Conservation (phyloP, 352 stramenopile genomes). For the Saprolegnia parasitica region DNA sequence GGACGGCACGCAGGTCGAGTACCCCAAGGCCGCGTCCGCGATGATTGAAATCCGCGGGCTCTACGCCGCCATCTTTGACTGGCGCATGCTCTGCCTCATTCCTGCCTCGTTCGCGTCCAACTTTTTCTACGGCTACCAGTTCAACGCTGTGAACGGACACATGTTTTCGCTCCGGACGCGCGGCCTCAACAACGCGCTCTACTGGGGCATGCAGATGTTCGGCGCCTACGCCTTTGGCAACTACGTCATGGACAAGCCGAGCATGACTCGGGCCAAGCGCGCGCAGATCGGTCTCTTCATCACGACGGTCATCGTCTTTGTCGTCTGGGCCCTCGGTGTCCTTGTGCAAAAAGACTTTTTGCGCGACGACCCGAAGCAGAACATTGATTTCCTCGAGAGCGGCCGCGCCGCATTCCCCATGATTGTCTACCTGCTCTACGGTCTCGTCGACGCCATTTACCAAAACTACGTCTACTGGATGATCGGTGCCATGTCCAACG, state of each 20-base stretch:
- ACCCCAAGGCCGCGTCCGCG: background rate
- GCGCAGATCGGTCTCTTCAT: slow-evolving; percentile 25
- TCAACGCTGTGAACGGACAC: slow-evolving; percentile 32
- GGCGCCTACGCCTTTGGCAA: slow-evolving; percentile 33
- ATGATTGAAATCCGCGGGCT: background rate
- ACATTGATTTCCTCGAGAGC: slow-evolving; percentile 34
- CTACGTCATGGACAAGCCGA: slow-evolving; percentile 33
- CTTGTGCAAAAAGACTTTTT: slow-evolving; percentile 34
- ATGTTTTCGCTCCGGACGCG: slow-evolving; percentile 43
- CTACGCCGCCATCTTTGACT: slow-evolving; percentile 6
- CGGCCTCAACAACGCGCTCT: slow-evolving; percentile 37
- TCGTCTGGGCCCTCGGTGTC: slow-evolving; percentile 43
- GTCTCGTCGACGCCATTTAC: slow-evolving; percentile 62
- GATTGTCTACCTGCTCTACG: slow-evolving; percentile 61
- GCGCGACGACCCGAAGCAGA: slow-evolving; percentile 32
- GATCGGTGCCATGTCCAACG: slow-evolving; percentile 44
- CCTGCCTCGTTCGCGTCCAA: slow-evolving; percentile 54
- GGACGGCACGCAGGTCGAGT: slow-evolving; percentile 31
- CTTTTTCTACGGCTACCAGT: slow-evolving; percentile 63
- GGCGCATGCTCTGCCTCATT: slow-evolving; percentile 34
- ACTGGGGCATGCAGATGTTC: slow-evolving; percentile 46
- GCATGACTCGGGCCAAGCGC: slow-evolving; percentile 15
- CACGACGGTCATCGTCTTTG: slow-evolving; percentile 31
- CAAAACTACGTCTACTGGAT: slow-evolving; percentile 80
- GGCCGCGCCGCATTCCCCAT: slow-evolving; percentile 33